Evolutionary conservation across 306 rosid genomes (phyloP), one percentile per base, ranked within the genome.

Genomic region (Quercus glauca): DNA sequence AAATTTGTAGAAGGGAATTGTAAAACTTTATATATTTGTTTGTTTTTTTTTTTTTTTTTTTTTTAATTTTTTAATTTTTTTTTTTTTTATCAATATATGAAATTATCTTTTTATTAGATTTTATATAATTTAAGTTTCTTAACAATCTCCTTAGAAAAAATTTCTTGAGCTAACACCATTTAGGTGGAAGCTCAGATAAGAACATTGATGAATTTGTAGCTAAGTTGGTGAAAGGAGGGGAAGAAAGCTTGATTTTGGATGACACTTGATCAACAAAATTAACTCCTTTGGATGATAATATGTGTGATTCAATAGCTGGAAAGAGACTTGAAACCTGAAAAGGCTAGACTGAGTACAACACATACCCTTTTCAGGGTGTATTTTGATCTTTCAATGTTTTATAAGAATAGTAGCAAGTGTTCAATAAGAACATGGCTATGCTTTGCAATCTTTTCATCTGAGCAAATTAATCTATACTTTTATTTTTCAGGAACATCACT

Each of bases 111-210:
- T 35, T 35, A 35, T 35, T 35, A 35, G 41, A 35, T 35, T 6
- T 35, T 35, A 6, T 35, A 35, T 35, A 35, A 6, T 35, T 35
- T 0, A 35, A 6, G 9, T 35, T 35, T 35, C 41, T 6, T 33
- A 33, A 33, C 0, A 0, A 35, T 6, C 2, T 6, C 9, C 8
- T 35, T 35, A 6, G 0, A 35, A 35, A 35, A 35, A 35, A 6
- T 1, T 35, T 33, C 6, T 33, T 5, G 37, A 33, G 37, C 6
- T 33, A 5, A 5, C 37, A 33, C 37, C 1, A 55, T 52, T 21
- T 41, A 33, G 87, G 80, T 37, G 93, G 13, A 43, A 84, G 71
- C 52, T 64, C 90, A 23, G 84, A 86, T 70, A 69, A 80, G 57
- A 69, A 84, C 51, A 78, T 87, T 59, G 74, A 71, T 43, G 41